Percentiles rank a stretch among this genome's conserved stretches.
Evolutionary conservation across 352 stramenopile species (phyloP).

Genomic region (Globisporangium polare): DNA sequence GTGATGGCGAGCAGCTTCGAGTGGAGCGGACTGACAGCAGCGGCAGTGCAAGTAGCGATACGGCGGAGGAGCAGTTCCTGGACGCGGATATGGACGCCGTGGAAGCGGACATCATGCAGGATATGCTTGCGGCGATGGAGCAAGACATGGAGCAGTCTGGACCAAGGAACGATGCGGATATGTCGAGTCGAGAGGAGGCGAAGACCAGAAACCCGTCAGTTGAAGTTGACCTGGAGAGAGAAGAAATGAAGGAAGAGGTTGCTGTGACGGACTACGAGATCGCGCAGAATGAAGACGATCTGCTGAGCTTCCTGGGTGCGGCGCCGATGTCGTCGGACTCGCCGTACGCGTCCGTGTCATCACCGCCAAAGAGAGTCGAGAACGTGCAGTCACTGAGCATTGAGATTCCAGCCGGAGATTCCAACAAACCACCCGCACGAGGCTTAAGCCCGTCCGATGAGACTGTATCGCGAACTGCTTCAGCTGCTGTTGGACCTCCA

Average conservation of each 20-base stretch:
- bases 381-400: background rate
- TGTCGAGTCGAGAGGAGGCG: background rate
- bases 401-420: background rate
- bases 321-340: constrained; percentile 1
- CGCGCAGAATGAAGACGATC: constrained; percentile 51
- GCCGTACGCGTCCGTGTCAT: background rate
- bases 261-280: constrained; percentile 36
- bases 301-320: constrained; percentile 39
- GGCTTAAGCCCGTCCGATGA: background rate
- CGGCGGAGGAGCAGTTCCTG: constrained; percentile 1
- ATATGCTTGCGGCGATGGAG: constrained; percentile 16
- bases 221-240: constrained; percentile 9
- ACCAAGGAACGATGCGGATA: background rate
- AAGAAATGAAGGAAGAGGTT: constrained; percentile 11
- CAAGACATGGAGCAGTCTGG: constrained; percentile 9
- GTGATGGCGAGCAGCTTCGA: background rate
- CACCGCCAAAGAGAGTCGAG: background rate
- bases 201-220: background rate
- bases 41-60: constrained; percentile 9
- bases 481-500: background rate
- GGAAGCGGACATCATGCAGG: constrained; percentile 8
- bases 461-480: background rate
- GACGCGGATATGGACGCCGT: constrained; percentile 1
- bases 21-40: background rate
- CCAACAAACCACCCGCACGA: background rate